phyloP scores from a whole-genome alignment of 805 yeast genomes.

The Ascoidea rubescens region DNA sequence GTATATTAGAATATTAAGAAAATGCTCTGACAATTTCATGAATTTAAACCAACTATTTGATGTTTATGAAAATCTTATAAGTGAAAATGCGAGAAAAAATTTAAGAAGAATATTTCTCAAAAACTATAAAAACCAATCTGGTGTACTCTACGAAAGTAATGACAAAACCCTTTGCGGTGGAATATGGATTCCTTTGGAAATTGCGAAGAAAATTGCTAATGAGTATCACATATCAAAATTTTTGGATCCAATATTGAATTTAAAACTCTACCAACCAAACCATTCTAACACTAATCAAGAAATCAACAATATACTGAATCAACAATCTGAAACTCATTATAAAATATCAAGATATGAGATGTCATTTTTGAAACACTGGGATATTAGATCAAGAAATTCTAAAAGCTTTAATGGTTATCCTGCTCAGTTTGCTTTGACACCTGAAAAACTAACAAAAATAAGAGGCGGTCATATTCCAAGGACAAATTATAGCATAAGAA shows the following conservation, averaged over 20 bases:
- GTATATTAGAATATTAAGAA: slow-evolving; percentile 15
- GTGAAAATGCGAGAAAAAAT: slow-evolving; percentile 4
- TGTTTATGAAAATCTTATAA: slow-evolving; percentile 11
- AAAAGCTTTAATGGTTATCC: neutral
- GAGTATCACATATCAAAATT: slow-evolving; percentile 11
- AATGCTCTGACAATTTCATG: slow-evolving; percentile 7
- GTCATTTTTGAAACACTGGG: slow-evolving; percentile 1
- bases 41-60: slow-evolving; percentile 16
- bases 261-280: neutral
- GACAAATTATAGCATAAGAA: neutral
- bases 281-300: too few relatives aligned
- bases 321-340: neutral
- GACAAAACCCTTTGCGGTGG: slow-evolving; percentile 18
- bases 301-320: neutral
- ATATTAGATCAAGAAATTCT: neutral
- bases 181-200: slow-evolving; percentile 13
- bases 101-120: slow-evolving; percentile 11
- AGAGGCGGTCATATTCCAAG: neutral
- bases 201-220: slow-evolving; percentile 10
- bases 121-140: slow-evolving; percentile 3
- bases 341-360: neutral
- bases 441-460: neutral
- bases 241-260: slow-evolving; percentile 10
- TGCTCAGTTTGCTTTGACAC: neutral
- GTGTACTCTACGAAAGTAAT: slow-evolving; percentile 7